Percentiles rank a stretch among this genome's conserved stretches.
These are phyloP conservation scores for Lathyrus sativus DNA, from an alignment of 306 rosid species.

Conservation along the genomic window DNA sequence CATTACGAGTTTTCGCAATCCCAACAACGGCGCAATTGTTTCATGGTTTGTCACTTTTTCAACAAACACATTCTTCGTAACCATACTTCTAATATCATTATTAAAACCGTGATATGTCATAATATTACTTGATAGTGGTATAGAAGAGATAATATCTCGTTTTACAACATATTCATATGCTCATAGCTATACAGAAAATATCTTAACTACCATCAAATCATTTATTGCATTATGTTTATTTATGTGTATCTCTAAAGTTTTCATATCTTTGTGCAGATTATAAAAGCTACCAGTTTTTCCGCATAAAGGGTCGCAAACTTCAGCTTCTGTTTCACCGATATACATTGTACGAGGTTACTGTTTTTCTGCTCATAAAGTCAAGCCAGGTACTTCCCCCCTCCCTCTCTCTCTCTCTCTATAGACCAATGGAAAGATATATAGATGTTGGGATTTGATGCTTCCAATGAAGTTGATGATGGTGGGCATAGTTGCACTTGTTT, in stretches of 20 bases:
- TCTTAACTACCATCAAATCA: background rate
- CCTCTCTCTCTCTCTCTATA: background rate
- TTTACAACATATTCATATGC: background rate
- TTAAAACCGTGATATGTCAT: no score
- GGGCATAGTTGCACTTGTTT: slow-evolving; percentile 9
- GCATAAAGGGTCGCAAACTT: background rate
- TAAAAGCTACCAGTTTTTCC: no score
- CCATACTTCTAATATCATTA: background rate
- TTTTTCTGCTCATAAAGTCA: slow-evolving; percentile 30
- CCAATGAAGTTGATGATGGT: slow-evolving; percentile 30
- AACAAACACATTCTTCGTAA: background rate
- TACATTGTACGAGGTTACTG: slow-evolving; percentile 43
- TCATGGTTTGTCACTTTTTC: background rate
- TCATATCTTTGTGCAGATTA: background rate
- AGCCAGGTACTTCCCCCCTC: background rate
- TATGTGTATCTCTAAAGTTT: background rate
- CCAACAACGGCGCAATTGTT: slow-evolving; percentile 5
- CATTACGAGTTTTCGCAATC: background rate
- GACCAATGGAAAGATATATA: background rate
- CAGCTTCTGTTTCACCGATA: slow-evolving; percentile 31
- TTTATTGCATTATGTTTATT: background rate
- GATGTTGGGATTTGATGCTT: slow-evolving; percentile 38
- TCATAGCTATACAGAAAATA: background rate
- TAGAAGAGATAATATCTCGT: no score
- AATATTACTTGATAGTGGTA: no score